Evolutionary conservation across 1,284 basidiomycete species (phyloP), one percentile per base, ranked within the genome.

Genomic region (Cryptococcus hybrid): DNA sequence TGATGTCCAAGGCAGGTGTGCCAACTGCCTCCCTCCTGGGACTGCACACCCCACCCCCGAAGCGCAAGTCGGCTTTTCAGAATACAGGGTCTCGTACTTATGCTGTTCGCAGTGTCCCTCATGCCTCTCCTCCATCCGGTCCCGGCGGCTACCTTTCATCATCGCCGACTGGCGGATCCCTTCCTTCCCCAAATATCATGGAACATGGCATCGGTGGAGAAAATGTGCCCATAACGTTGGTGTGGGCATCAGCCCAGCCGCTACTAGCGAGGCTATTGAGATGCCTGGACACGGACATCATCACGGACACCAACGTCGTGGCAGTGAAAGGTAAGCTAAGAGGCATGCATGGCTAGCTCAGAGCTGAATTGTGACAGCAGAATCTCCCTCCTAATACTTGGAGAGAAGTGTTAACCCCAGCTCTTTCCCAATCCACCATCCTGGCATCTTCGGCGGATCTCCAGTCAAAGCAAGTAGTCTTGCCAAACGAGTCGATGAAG

Each of bases 31-130:
- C n/a, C 84, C 86, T 12, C 90, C 95, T 51, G 93, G 93, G 45
- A 96, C 92, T 35, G 89, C 92, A 49, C 96, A 96, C 67, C 93
- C 93, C 30, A 94, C 90, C 76, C n/a, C 93, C 36, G 90, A 96
- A 80, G 91, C 90, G 91, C 92, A 72, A 62, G 88, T 81, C 39
- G 11, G 38, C 11, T 46, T 3, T 39, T 51, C 35, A 18, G n/a
- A n/a, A n/a, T n/a, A n/a, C n/a, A n/a, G n/a, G n/a, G n/a, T n/a
- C n/a, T n/a, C n/a, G n/a, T n/a, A n/a, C n/a, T n/a, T n/a, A n/a
- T n/a, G n/a, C n/a, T n/a, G n/a, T n/a, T n/a, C n/a, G 8, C 63
- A 77, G 76, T 38, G 67, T 78, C 40, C 77, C 73, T 3, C 77
- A 78, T 65, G 76, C 73, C 9, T 75, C 74, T 15, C 74, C 73